Percentiles rank a stretch among this genome's conserved stretches.
These are phyloP conservation scores for Arthrinium puccinioides DNA, from an alignment of 2,329 filamentous ascomycete genomes.

Conservation along the genomic window DNA sequence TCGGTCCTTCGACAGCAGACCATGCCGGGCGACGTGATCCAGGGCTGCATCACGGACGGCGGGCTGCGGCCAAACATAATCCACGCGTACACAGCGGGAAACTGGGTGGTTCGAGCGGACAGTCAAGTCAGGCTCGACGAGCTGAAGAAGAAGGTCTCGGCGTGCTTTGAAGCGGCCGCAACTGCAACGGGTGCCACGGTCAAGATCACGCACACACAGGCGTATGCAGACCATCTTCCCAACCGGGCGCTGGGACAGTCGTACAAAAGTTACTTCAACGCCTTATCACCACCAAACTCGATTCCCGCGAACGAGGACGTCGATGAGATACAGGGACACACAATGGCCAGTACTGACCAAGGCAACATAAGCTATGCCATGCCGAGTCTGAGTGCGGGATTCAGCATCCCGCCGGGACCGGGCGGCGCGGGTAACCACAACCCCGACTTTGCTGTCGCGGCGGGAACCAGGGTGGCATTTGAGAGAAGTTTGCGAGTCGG, in stretches of 20 bases:
- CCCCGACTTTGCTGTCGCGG: constrained; percentile 41
- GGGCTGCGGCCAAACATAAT: constrained; percentile 50
- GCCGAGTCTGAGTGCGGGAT: constrained; percentile 46
- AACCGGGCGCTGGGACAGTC: constrained; percentile 39
- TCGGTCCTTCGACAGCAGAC: constrained; percentile 49
- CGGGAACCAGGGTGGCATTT: constrained; percentile 40
- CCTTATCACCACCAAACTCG: constrained; percentile 16
- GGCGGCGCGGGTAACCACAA: constrained; percentile 42
- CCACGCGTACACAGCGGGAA: constrained; percentile 33
- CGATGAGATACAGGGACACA: constrained; percentile 32
- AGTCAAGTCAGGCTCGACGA: constrained; percentile 29
- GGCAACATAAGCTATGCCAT: constrained; percentile 51
- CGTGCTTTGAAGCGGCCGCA: constrained; percentile 39
- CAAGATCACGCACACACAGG: constrained; percentile 30
- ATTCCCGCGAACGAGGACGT: constrained; percentile 29
- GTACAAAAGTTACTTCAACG: constrained; percentile 38
- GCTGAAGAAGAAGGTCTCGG: constrained; percentile 32
- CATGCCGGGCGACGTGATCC: constrained; percentile 39
- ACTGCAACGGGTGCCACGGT: constrained; percentile 42
- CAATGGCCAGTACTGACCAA: constrained; percentile 52
- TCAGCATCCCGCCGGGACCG: constrained; percentile 39
- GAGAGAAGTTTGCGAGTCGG: constrained; percentile 36
- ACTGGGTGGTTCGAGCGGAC: constrained; percentile 22
- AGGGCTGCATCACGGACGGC: constrained; percentile 45
- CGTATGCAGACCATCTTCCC: constrained; percentile 49